Conservation (phyloP, 2,329 filamentous ascomycete species). For the Sclerotinia glacialis region DNA sequence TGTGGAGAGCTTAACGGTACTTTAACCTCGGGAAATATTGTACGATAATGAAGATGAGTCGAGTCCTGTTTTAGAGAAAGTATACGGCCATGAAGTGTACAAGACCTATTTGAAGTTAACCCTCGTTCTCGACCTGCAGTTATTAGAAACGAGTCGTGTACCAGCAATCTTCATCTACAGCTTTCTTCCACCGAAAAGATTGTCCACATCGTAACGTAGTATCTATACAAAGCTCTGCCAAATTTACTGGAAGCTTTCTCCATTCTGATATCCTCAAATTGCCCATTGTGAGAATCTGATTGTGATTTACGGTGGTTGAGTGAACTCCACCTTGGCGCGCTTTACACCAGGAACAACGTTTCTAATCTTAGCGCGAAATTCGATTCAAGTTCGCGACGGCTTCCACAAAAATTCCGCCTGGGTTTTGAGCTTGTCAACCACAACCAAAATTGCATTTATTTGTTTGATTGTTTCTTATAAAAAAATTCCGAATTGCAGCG, state of each 20-base stretch:
- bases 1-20: conserved; percentile 40
- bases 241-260: conserved; percentile 78
- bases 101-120: conserved; percentile 55
- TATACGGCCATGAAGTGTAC: conserved; percentile 80
- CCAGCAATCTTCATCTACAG: conserved; percentile 83
- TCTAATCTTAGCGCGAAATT: conserved; percentile 24
- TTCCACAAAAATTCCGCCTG: conserved; percentile 23
- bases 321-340: conserved; percentile 19
- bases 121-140: conserved; percentile 20
- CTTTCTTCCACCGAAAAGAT: conserved; percentile 92
- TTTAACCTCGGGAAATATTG: conserved; percentile 53
- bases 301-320: conserved; percentile 12
- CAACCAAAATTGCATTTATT: conserved; percentile 1
- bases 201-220: conserved; percentile 93
- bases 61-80: conserved; percentile 81
- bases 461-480: not conserved
- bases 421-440: conserved; percentile 14
- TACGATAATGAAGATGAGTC: conserved; percentile 74
- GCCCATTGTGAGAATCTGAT: conserved; percentile 29
- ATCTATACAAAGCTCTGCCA: conserved; percentile 88
- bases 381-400: conserved; percentile 23
- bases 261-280: conserved; percentile 64
- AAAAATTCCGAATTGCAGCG: conserved; percentile 16
- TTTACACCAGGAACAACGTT: conserved; percentile 10
- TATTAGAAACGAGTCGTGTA: conserved; percentile 40